Base-by-base conservation (phyloP, 441 rosid species). In the Mallotus repandus region DNA sequence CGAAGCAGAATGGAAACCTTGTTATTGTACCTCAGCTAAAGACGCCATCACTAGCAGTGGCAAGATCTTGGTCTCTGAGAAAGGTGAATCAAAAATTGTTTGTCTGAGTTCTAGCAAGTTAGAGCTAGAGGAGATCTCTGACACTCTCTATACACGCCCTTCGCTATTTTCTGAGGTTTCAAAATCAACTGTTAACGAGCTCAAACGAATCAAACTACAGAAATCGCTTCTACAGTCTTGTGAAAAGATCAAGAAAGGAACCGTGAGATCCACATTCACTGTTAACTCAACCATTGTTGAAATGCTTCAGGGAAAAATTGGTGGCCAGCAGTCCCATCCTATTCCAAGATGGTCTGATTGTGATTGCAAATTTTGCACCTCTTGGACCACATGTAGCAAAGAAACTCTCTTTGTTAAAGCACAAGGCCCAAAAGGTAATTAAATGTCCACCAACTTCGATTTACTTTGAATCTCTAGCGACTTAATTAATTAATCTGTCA, bases 341-440 rank as follows among this genome's bases (percentile, higher is more conserved):
- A 71, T 80, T 55, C 87, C 96, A 5, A 83, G 96, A 81, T 94
- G 98, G 97, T 91, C 96, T n/a, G 98, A 94, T 69, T 95, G 99
- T 64, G 97, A 92, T 60, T 95, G 99, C 78, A 77, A 75, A 48
- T 72, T 81, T 68, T 92, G 99, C 81, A 89, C 81, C 68, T 81
- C 83, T 53, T 95, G 99, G 99, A 70, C 88, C 48, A 81, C 88
- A 70, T 79, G 89, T 48, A 56, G 77, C 70, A 80, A 81, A 68
- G 84, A 86, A 63, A 82, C 88, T 50, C 98, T 95, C 68, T 92
- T 81, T 74, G 97, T 95, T 25, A 89, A 80, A 77, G 84, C 90
- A 10, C 83, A 90, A 72, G 89, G 84, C 35, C 85, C 88, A 18
- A 84, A 82, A 91, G 97, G 97, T 93, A 84, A 82, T 53, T 15